Conservation (phyloP, 306 rosid genomes). For the Cucumis melo region DNA sequence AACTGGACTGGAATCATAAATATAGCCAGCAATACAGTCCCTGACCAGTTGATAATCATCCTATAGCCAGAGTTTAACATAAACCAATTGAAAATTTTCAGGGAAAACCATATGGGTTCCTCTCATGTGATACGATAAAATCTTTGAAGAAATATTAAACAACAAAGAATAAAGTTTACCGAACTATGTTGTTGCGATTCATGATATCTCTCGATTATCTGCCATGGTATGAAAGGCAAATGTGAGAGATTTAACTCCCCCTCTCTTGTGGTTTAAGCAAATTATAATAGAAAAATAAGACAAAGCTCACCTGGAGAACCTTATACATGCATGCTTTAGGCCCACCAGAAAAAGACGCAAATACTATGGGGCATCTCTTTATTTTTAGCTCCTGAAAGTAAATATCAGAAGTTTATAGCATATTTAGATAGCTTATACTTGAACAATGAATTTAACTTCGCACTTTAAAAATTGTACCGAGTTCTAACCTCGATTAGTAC, state of each 20-base stretch:
- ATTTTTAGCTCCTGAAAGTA: constrained; percentile 48
- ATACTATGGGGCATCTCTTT: constrained; percentile 71
- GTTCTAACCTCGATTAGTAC: constrained; percentile 58
- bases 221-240: constrained; percentile 8
- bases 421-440: background rate
- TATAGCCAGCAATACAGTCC: constrained; percentile 70
- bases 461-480: background rate
- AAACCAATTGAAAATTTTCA: background rate
- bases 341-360: constrained; percentile 90
- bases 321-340: constrained; percentile 74
- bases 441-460: background rate
- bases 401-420: background rate
- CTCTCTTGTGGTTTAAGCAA: background rate
- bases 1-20: constrained; percentile 93
- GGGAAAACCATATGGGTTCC: background rate
- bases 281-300: background rate
- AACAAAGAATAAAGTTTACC: constrained; percentile 34
- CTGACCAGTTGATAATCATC: constrained; percentile 62
- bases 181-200: constrained; percentile 33
- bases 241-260: background rate
- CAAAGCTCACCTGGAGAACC: constrained; percentile 69
- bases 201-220: constrained; percentile 56
- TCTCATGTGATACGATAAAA: background rate
- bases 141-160: constrained; percentile 2
- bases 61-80: constrained; percentile 17